Evolutionary conservation across 225 moss, liverwort and hornwort species (phyloP).

Genomic region (Physcomitrellopsis africana): DNA sequence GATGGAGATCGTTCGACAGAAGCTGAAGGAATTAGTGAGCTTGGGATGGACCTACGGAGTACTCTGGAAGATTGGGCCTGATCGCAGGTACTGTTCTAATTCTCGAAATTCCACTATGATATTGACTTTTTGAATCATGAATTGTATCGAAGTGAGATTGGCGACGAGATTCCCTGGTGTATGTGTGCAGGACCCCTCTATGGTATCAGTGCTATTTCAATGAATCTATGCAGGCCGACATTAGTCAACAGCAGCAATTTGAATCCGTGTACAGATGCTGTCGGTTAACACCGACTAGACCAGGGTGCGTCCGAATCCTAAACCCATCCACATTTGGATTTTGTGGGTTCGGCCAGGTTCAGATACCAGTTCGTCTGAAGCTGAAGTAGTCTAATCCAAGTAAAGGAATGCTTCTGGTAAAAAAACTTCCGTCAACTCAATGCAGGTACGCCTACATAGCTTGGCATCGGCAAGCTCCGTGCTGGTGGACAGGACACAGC

Average conservation of each 20-base stretch:
- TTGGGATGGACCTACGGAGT: slow-evolving; percentile 48
- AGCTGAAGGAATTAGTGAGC: slow-evolving; percentile 34
- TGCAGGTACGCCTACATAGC: slow-evolving; percentile 45
- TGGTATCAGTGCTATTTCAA: slow-evolving; percentile 42
- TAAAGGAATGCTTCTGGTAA: too few relatives aligned
- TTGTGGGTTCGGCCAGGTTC: too few relatives aligned
- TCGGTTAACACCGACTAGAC: slow-evolving; percentile 34
- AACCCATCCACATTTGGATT: background rate
- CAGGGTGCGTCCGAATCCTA: slow-evolving; percentile 34
- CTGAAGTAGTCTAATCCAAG: too few relatives aligned
- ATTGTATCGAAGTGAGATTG: background rate
- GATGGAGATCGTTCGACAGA: slow-evolving; percentile 36
- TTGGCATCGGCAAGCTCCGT: slow-evolving; percentile 44
- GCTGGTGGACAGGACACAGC: slow-evolving; percentile 43
- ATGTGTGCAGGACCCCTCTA: slow-evolving; percentile 44
- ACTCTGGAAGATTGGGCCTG: slow-evolving; percentile 52
- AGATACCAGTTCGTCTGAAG: too few relatives aligned
- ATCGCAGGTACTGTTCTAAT: slow-evolving; percentile 30
- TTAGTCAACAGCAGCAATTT: slow-evolving; percentile 30
- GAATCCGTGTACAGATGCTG: slow-evolving; percentile 41
- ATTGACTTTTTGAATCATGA: background rate
- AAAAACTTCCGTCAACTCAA: too few relatives aligned
- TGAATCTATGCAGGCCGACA: slow-evolving; percentile 13
- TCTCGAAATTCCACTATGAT: background rate
- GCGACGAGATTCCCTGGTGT: background rate